These are phyloP conservation scores for Apiospora pterosperma DNA, from an alignment of 2,329 filamentous ascomycete species.

Conservation along the genomic window DNA sequence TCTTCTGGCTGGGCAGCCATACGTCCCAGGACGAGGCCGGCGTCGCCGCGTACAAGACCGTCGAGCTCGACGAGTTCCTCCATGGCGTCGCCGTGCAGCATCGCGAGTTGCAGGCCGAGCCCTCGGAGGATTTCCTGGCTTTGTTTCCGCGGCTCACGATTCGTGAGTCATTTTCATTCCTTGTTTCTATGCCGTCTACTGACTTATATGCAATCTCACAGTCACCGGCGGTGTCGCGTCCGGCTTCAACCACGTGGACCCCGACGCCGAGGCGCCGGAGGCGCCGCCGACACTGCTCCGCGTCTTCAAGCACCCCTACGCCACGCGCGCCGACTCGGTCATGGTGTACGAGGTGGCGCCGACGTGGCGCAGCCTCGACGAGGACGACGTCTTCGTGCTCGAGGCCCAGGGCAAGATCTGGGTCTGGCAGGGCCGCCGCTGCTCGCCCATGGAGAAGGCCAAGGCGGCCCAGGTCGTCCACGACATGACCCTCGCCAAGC, in stretches of 20 bases:
- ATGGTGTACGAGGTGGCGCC: conserved; percentile 64
- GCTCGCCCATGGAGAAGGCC: conserved; percentile 66
- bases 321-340: conserved; percentile 43
- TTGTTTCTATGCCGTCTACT: background rate
- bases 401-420: conserved; percentile 63
- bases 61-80: conserved; percentile 67
- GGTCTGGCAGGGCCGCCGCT: conserved; percentile 65
- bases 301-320: conserved; percentile 57
- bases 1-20: conserved; percentile 66
- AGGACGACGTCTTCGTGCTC: conserved; percentile 63
- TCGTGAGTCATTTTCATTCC: conserved; percentile 10
- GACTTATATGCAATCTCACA: background rate
- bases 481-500: conserved; percentile 61
- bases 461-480: conserved; percentile 66
- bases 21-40: conserved; percentile 68
- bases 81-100: conserved; percentile 60
- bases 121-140: conserved; percentile 56
- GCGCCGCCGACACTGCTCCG: conserved; percentile 52
- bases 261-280: conserved; percentile 36
- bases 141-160: conserved; percentile 61
- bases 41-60: conserved; percentile 67
- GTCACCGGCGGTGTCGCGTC: conserved; percentile 56
- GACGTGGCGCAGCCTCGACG: conserved; percentile 58
- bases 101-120: conserved; percentile 58
- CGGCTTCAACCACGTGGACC: conserved; percentile 62